Evolutionary conservation across 2,329 filamentous ascomycete genomes (phyloP).

Genomic region (Exserohilum rostratum): DNA sequence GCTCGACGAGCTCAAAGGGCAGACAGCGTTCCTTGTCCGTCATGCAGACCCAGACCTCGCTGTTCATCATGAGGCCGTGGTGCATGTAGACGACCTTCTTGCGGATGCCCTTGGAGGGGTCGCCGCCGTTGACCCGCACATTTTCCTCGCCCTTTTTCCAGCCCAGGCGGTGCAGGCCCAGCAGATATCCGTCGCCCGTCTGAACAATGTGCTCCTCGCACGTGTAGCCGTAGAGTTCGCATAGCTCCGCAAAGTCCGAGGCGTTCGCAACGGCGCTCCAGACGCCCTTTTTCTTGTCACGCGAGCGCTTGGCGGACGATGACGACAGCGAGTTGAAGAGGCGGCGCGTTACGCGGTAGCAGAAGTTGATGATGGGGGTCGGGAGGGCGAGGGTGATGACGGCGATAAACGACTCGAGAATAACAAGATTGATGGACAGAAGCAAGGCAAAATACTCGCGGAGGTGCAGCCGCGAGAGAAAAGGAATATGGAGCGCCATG

Average conservation of each 20-base stretch:
- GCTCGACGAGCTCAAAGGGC: slow-evolving; percentile 86
- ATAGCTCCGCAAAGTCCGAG: slow-evolving; percentile 93
- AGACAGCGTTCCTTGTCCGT: slow-evolving; percentile 85
- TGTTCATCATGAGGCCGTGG: slow-evolving; percentile 97
- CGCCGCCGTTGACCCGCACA: slow-evolving; percentile 75
- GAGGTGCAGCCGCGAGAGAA: slow-evolving; percentile 65
- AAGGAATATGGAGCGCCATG: slow-evolving; percentile 62
- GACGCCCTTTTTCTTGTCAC: slow-evolving; percentile 73
- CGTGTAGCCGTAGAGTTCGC: slow-evolving; percentile 86
- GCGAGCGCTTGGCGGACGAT: slow-evolving; percentile 69
- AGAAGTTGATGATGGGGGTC: slow-evolving; percentile 78
- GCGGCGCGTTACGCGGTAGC: slow-evolving; percentile 79
- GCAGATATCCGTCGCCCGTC: slow-evolving; percentile 89
- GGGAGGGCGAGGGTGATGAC: slow-evolving; percentile 88
- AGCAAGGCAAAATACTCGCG: slow-evolving; percentile 87
- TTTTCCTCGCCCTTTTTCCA: slow-evolving; percentile 83
- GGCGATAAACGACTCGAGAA: slow-evolving; percentile 81
- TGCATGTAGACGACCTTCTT: slow-evolving; percentile 94
- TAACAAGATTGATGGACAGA: slow-evolving; percentile 81
- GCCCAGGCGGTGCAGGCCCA: slow-evolving; percentile 86
- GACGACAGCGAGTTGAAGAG: slow-evolving; percentile 81
- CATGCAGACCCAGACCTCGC: slow-evolving; percentile 95
- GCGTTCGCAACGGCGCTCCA: slow-evolving; percentile 82
- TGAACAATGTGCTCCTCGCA: slow-evolving; percentile 96
- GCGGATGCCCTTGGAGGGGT: slow-evolving; percentile 59